Conservation (phyloP, 345 rosid species). For the Populus alba region DNA sequence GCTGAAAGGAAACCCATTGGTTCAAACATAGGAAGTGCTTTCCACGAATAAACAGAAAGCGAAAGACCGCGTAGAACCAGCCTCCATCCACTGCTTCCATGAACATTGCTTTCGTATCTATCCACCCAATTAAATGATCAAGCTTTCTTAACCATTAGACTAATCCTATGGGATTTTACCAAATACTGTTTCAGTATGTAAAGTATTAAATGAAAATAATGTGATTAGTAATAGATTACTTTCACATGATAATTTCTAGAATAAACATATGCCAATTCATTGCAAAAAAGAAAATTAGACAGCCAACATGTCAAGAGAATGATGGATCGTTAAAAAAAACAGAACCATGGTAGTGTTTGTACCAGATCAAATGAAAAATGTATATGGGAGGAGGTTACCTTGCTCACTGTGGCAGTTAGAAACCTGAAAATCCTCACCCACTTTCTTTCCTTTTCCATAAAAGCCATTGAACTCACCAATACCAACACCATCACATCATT, state of each 20-base stretch:
- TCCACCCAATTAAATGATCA: too few relatives aligned
- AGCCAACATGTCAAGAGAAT: not conserved
- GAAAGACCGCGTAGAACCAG: not conserved
- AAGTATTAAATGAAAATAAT: too few relatives aligned
- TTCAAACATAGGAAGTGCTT: not conserved
- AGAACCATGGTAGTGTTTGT: not conserved
- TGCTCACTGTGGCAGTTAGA: not conserved
- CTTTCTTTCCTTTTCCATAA: not conserved
- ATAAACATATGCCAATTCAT: not conserved
- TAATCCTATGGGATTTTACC: too few relatives aligned
- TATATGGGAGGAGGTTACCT: not conserved
- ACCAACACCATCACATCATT: not conserved
- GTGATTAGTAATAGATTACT: too few relatives aligned
- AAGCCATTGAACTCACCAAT: slow-evolving; percentile 14
- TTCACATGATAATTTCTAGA: not conserved
- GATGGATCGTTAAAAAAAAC: not conserved
- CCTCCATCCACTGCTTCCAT: not conserved
- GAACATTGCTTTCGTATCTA: not conserved
- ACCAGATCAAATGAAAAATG: not conserved
- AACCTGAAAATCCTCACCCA: slow-evolving; percentile 4
- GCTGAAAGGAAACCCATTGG: not conserved
- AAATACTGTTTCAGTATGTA: too few relatives aligned
- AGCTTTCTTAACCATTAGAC: too few relatives aligned
- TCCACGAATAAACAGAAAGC: not conserved
- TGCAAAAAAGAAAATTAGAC: not conserved